Conservation (phyloP, 768 basidiomycete species). For the Inosperma sp. region DNA sequence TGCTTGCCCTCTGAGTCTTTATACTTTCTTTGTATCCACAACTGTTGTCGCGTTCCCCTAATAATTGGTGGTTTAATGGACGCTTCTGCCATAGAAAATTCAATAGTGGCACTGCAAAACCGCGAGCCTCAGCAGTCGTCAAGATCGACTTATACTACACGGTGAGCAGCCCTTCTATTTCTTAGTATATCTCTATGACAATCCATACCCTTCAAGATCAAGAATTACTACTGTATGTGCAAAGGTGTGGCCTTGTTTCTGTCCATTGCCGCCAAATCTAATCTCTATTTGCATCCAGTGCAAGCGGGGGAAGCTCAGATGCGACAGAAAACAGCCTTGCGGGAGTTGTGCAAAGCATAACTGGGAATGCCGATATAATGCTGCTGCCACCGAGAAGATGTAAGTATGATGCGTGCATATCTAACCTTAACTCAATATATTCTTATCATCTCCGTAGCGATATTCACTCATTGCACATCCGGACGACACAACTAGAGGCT, state of each 20-base stretch:
- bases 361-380: constrained; percentile 67
- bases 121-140: constrained; percentile 2
- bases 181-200: too few species aligned
- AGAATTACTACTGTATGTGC: constrained; percentile 78
- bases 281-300: constrained; percentile 47
- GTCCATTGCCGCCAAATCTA: not conserved
- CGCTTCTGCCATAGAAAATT: constrained; percentile 4
- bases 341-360: constrained; percentile 76
- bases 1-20: too few species aligned
- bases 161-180: too few species aligned
- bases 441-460: constrained; percentile 53
- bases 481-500: constrained; percentile 66
- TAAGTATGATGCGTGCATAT: constrained; percentile 24
- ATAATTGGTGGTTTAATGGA: constrained; percentile 2
- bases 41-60: not conserved
- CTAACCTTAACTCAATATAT: not conserved
- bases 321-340: constrained; percentile 75
- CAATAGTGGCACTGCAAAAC: not conserved
- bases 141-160: too few species aligned
- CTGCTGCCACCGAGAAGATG: constrained; percentile 85
- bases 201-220: constrained; percentile 39
- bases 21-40: too few species aligned
- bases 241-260: constrained; percentile 49
- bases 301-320: constrained; percentile 84
- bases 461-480: constrained; percentile 78